Conservation (phyloP, 306 rosid genomes). For the Crataegus laevigata region DNA sequence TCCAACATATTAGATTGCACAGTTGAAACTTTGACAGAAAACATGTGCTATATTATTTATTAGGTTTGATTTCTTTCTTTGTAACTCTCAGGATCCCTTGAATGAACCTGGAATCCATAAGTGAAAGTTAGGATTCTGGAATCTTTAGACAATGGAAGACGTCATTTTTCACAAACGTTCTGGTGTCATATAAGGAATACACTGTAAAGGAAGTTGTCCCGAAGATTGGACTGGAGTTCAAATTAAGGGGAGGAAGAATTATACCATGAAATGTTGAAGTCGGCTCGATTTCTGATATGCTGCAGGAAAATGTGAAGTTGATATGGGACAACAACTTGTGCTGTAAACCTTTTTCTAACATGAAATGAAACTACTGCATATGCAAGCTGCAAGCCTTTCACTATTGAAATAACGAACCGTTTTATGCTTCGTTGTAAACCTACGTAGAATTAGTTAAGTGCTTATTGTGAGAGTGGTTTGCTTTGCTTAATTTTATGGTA, state of each 20-base stretch:
- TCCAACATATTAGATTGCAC: too few species aligned
- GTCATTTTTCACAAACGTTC: constrained; percentile 22
- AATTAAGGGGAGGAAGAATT: constrained; percentile 24
- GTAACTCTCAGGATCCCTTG: constrained; percentile 14
- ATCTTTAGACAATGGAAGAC: constrained; percentile 10
- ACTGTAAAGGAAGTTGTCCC: constrained; percentile 11
- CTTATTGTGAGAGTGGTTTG: too few species aligned
- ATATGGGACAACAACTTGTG: constrained; percentile 32
- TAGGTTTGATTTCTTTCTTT: not conserved
- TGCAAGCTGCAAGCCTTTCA: too few species aligned
- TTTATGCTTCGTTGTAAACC: too few species aligned
- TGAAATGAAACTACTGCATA: too few species aligned
- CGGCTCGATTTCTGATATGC: constrained; percentile 25
- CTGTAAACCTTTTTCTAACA: not conserved
- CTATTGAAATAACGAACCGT: too few species aligned
- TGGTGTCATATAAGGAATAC: constrained; percentile 25
- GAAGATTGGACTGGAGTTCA: constrained; percentile 22
- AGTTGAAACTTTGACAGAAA: too few species aligned
- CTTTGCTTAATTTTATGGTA: not conserved
- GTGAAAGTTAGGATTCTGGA: constrained; percentile 3
- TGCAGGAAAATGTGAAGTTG: constrained; percentile 27
- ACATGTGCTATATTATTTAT: too few species aligned
- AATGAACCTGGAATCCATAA: constrained; percentile 5
- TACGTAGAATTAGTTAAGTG: too few species aligned
- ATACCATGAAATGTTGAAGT: constrained; percentile 20